Conservation (phyloP, 106 monocot genomes). For the Phalaenopsis aphrodite region DNA sequence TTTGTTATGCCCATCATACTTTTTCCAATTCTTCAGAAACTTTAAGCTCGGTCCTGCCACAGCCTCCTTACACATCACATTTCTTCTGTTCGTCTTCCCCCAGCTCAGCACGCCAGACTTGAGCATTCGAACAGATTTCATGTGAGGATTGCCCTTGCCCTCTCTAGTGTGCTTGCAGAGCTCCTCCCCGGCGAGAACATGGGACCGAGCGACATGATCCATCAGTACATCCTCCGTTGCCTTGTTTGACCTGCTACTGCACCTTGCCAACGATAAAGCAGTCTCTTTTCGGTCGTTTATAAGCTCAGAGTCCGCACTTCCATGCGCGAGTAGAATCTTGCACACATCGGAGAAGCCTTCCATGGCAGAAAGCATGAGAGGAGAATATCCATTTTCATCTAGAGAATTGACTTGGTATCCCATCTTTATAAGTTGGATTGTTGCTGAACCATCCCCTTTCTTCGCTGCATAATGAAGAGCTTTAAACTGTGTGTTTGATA, state of each 20-base stretch:
- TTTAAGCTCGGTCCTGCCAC: conserved; percentile 27
- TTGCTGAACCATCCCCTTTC: conserved; percentile 32
- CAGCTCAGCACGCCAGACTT: conserved; percentile 47
- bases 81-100: conserved; percentile 48
- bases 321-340: conserved; percentile 26
- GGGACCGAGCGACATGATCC: conserved; percentile 30
- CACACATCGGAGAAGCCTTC: conserved; percentile 42
- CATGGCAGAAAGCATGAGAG: conserved; percentile 52
- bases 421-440: conserved; percentile 43
- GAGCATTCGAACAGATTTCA: conserved; percentile 38
- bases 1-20: conserved; percentile 10
- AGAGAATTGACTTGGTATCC: conserved; percentile 27
- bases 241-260: conserved; percentile 23
- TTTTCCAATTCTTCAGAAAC: conserved; percentile 37
- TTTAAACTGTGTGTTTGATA: conserved; percentile 22
- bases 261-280: conserved; percentile 42
- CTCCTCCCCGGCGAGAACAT: conserved; percentile 36
- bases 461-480: conserved; percentile 50
- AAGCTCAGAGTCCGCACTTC: conserved; percentile 29
- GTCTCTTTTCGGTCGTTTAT: conserved; percentile 36
- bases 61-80: conserved; percentile 50
- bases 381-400: conserved; percentile 50
- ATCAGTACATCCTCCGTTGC: conserved; percentile 31
- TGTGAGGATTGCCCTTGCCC: conserved; percentile 41
- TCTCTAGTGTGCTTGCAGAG: conserved; percentile 46